Evolutionary conservation across 495 filamentous ascomycete species (phyloP).

Genomic region (Aspergillus affinis): DNA sequence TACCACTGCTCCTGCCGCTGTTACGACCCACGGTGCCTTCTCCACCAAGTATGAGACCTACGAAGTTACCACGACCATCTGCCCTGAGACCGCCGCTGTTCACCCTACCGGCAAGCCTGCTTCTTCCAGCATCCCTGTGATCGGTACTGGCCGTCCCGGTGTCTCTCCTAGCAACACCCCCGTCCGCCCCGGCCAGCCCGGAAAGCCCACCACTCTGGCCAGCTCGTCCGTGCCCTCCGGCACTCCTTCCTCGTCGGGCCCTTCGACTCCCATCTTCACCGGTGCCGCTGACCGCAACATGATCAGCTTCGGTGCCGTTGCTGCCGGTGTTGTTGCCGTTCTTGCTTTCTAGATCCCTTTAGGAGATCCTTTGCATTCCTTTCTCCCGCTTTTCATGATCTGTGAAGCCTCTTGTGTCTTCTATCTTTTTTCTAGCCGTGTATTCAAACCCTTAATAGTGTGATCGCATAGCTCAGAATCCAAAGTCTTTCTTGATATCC

Average conservation of each 20-base stretch:
- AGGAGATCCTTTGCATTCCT: neutral
- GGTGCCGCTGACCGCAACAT: conserved; percentile 49
- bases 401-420: neutral
- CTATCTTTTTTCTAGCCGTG: neutral
- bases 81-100: conserved; percentile 18
- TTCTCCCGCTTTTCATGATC: neutral
- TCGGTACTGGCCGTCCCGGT: conserved; percentile 29
- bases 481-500: neutral
- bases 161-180: conserved; percentile 20
- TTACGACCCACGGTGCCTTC: conserved; percentile 19
- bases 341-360: conserved; percentile 38
- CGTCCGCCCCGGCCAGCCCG: conserved; percentile 6
- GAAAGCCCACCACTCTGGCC: conserved; percentile 11
- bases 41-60: conserved; percentile 12
- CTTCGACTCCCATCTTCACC: conserved; percentile 36
- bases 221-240: conserved; percentile 26
- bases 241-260: conserved; percentile 28
- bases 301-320: conserved; percentile 46
- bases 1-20: conserved; percentile 24
- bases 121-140: conserved; percentile 19
- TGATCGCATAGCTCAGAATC: neutral
- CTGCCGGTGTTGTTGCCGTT: conserved; percentile 42
- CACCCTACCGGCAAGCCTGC: conserved; percentile 14
- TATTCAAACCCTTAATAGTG: neutral
- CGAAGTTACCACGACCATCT: conserved; percentile 26